A percentile compares a stretch with the other conserved stretches of the same genome.
These are phyloP conservation scores for Xylariales sp. DNA, from an alignment of 2,329 filamentous ascomycete species.

Conservation along the genomic window DNA sequence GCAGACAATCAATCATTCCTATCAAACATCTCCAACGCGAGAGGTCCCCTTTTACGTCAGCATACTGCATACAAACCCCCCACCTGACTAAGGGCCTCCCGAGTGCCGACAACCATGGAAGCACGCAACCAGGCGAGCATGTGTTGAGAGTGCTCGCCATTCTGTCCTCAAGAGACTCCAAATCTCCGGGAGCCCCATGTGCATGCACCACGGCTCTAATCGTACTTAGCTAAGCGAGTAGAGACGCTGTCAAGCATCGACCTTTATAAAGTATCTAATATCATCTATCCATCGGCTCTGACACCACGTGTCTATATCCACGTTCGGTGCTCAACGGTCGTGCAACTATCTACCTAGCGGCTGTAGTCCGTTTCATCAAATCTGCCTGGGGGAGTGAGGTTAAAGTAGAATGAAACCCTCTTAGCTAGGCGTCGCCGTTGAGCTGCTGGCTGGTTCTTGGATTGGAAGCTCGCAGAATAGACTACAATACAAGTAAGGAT, in stretches of 20 bases:
- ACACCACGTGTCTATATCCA: too few species aligned
- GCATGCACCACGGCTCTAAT: neutral
- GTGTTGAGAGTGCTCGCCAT: too few species aligned
- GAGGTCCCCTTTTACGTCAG: slow-evolving; percentile 26
- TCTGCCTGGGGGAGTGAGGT: neutral
- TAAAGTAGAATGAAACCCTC: neutral
- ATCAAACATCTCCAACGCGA: neutral
- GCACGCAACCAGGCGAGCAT: neutral
- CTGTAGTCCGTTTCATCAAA: too few species aligned
- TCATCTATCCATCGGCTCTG: too few species aligned
- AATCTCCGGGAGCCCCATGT: neutral
- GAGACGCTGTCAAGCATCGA: too few species aligned
- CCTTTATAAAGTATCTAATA: too few species aligned
- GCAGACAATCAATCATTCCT: neutral
- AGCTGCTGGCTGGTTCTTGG: neutral
- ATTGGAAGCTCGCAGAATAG: neutral
- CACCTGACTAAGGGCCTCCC: slow-evolving; percentile 26
- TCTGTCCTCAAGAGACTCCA: neutral
- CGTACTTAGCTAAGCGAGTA: neutral
- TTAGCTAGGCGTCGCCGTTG: neutral
- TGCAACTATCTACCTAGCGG: too few species aligned
- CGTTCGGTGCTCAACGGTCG: too few species aligned
- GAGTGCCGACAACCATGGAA: neutral
- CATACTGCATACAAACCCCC: slow-evolving; percentile 19
- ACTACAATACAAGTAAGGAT: neutral